These are phyloP conservation scores for Diaporthe citri DNA, from an alignment of 2,329 filamentous ascomycete species.

Conservation along the genomic window DNA sequence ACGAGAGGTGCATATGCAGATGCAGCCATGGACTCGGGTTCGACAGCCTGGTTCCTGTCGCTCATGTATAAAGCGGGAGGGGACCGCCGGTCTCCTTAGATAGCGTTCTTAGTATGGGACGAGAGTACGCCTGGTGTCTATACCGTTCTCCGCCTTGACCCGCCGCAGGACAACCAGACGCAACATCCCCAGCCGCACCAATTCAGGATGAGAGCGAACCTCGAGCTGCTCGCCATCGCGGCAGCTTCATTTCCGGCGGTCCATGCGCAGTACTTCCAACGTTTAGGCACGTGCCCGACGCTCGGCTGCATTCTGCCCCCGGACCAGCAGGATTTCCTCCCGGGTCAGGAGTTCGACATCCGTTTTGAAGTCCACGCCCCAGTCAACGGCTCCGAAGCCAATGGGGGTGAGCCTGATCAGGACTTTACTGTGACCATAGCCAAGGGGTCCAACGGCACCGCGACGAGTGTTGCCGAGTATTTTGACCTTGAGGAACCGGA, in stretches of 20 bases:
- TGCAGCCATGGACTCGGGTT: slow-evolving; percentile 11
- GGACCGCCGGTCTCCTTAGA: not conserved
- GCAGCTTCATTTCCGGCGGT: slow-evolving; percentile 55
- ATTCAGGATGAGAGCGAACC: slow-evolving; percentile 11
- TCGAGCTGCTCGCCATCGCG: slow-evolving; percentile 45
- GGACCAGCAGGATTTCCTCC: slow-evolving; percentile 82
- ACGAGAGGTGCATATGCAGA: slow-evolving; percentile 14
- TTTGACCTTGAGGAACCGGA: slow-evolving; percentile 78
- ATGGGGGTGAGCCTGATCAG: slow-evolving; percentile 76
- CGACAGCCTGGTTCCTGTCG: not conserved
- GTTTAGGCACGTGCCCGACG: slow-evolving; percentile 69
- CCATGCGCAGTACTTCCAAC: slow-evolving; percentile 70
- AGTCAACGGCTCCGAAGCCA: slow-evolving; percentile 84
- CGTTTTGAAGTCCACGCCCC: slow-evolving; percentile 86
- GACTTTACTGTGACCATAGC: slow-evolving; percentile 81
- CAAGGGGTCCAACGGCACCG: slow-evolving; percentile 67
- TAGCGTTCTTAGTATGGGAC: not conserved
- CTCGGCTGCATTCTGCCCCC: slow-evolving; percentile 72
- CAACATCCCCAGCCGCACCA: not conserved
- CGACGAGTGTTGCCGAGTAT: slow-evolving; percentile 71
- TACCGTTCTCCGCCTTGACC: not conserved
- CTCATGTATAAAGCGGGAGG: slow-evolving; percentile 24
- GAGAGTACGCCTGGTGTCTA: slow-evolving; percentile 9
- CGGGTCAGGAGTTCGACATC: slow-evolving; percentile 87
- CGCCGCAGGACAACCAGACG: slow-evolving; percentile 4